Conservation (phyloP, 176 grass and related monocot species). For the Musa beccarii region DNA sequence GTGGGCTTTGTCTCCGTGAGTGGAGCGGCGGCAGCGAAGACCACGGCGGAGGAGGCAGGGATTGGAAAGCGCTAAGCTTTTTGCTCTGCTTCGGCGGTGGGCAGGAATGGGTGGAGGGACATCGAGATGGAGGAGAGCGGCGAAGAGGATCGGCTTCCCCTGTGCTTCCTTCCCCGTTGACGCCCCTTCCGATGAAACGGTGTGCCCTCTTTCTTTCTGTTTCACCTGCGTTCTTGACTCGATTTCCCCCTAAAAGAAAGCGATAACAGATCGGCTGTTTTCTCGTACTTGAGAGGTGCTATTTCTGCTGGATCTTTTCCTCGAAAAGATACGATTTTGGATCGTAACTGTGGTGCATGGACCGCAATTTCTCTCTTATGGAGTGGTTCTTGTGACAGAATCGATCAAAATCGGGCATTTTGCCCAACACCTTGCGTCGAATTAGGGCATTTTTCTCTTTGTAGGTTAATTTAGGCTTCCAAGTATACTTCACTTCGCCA, state of each 20-base stretch:
- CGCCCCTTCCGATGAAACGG: not conserved
- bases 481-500: too few relatives aligned
- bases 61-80: too few relatives aligned
- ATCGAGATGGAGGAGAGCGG: conserved; percentile 22
- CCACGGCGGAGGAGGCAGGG: too few relatives aligned
- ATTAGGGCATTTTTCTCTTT: too few relatives aligned
- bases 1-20: too few relatives aligned
- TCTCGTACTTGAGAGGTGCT: not conserved
- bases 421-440: too few relatives aligned
- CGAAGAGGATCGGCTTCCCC: conserved; percentile 20
- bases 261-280: not conserved
- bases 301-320: not conserved
- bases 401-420: too few relatives aligned
- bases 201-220: not conserved
- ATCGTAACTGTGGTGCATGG: not conserved
- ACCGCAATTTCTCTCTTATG: not conserved
- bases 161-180: conserved; percentile 1
- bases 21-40: too few relatives aligned
- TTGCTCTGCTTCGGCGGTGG: not conserved
- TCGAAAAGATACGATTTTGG: not conserved
- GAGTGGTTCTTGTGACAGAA: too few relatives aligned
- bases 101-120: conserved; percentile 14
- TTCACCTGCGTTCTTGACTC: not conserved
- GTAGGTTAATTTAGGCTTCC: too few relatives aligned
- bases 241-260: not conserved